Percentiles rank a stretch among this genome's conserved stretches.
Conservation (phyloP, 768 basidiomycete species). For the Gymnopilus junonius region DNA sequence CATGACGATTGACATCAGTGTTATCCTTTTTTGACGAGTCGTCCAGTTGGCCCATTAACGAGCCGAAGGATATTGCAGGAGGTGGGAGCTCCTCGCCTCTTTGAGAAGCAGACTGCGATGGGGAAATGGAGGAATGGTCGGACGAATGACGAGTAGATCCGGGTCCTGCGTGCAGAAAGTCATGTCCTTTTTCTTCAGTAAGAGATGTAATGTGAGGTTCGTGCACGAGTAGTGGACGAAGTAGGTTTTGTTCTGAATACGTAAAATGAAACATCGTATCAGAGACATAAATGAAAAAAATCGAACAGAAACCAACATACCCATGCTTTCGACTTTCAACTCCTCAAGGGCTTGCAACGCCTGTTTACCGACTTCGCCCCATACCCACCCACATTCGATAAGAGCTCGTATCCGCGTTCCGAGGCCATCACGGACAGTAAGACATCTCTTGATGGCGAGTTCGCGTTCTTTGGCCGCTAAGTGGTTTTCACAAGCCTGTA, state of each 20-base stretch:
- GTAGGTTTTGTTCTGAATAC: constrained; percentile 4
- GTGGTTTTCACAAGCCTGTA: constrained; percentile 83
- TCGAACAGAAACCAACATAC: neutral
- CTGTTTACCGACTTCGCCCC: constrained; percentile 70
- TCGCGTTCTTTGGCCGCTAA: constrained; percentile 72
- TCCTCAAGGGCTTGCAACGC: constrained; percentile 50
- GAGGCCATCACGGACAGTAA: constrained; percentile 66
- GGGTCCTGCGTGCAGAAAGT: neutral
- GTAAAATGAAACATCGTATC: constrained; percentile 7
- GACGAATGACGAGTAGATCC: constrained; percentile 40
- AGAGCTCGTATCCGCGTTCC: constrained; percentile 65
- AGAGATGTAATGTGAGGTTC: neutral
- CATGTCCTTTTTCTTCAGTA: neutral
- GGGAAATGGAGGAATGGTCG: constrained; percentile 68
- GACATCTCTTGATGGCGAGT: constrained; percentile 53
- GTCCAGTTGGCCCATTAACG: neutral
- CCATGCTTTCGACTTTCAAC: constrained; percentile 25
- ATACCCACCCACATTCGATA: constrained; percentile 69
- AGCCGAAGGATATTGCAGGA: constrained; percentile 1
- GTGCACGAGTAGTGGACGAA: neutral
- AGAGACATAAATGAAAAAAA: constrained; percentile 2
- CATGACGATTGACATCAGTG: neutral
- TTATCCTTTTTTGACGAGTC: neutral
- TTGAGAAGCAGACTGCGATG: constrained; percentile 82
- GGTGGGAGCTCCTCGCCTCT: constrained; percentile 24